phyloP scores from a whole-genome alignment of 805 yeast genomes.

The Clavispora santaluciae region DNA sequence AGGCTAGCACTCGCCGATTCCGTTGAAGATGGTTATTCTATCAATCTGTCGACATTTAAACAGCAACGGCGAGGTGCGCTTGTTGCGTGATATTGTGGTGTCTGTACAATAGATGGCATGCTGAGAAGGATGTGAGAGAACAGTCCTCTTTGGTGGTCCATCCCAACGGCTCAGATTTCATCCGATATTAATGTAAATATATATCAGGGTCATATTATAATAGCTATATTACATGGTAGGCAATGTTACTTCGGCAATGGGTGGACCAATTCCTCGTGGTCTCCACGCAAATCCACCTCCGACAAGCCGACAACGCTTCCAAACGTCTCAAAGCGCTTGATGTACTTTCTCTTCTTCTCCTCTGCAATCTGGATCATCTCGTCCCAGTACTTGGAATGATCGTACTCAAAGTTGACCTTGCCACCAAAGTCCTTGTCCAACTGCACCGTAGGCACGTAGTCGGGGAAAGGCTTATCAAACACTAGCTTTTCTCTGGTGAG shows the following conservation, averaged over 20 bases:
- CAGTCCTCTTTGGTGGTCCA: no score
- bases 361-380: constrained; percentile 57
- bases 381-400: constrained; percentile 78
- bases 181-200: no score
- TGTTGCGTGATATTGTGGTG: no score
- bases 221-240: background rate
- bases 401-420: constrained; percentile 72
- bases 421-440: constrained; percentile 87
- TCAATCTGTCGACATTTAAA: no score
- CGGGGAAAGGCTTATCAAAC: constrained; percentile 80
- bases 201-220: no score
- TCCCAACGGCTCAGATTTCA: no score
- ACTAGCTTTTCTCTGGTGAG: constrained; percentile 89
- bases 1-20: no score
- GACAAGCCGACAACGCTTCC: constrained; percentile 76
- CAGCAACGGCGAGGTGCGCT: no score
- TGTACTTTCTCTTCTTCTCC: constrained; percentile 55
- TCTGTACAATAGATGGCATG: no score
- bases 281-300: constrained; percentile 70
- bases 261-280: constrained; percentile 23
- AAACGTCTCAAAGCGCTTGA: constrained; percentile 62
- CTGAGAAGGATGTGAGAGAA: no score
- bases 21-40: no score
- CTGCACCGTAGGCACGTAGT: constrained; percentile 78
- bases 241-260: constrained; percentile 11